phyloP scores from a whole-genome alignment of 805 yeast genomes.

The Candida lessepsii region DNA sequence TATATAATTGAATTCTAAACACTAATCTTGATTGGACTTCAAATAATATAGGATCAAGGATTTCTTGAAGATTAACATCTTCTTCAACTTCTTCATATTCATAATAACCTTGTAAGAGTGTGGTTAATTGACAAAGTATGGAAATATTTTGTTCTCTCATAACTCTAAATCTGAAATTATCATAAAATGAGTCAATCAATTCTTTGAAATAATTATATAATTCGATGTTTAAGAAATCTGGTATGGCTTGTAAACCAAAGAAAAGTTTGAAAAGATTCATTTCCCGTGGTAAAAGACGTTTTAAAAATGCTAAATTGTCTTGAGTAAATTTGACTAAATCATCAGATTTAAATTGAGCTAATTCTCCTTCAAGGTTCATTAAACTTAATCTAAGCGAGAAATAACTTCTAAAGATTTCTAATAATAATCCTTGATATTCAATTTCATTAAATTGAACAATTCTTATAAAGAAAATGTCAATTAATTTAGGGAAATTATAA shows the following conservation, averaged over 20 bases:
- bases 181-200: constrained; percentile 77
- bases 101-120: constrained; percentile 64
- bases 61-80: constrained; percentile 42
- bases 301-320: constrained; percentile 57
- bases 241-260: constrained; percentile 31
- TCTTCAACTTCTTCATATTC: constrained; percentile 53
- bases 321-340: constrained; percentile 61
- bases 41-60: constrained; percentile 69
- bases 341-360: constrained; percentile 22
- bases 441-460: constrained; percentile 29
- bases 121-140: constrained; percentile 70
- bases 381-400: constrained; percentile 55
- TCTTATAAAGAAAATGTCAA: constrained; percentile 37
- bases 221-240: constrained; percentile 21
- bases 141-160: constrained; percentile 69
- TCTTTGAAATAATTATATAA: constrained; percentile 60
- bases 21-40: constrained; percentile 80
- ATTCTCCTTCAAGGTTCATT: constrained; percentile 36
- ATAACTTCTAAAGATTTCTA: constrained; percentile 65
- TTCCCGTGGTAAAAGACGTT: constrained; percentile 62
- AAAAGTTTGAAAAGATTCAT: constrained; percentile 53
- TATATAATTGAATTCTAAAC: constrained; percentile 71
- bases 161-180: constrained; percentile 60
- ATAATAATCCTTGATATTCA: constrained; percentile 64
- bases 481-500: constrained; percentile 29